These are phyloP conservation scores for Casuarina equisetifolia DNA, from an alignment of 306 rosid genomes.

Conservation along the genomic window DNA sequence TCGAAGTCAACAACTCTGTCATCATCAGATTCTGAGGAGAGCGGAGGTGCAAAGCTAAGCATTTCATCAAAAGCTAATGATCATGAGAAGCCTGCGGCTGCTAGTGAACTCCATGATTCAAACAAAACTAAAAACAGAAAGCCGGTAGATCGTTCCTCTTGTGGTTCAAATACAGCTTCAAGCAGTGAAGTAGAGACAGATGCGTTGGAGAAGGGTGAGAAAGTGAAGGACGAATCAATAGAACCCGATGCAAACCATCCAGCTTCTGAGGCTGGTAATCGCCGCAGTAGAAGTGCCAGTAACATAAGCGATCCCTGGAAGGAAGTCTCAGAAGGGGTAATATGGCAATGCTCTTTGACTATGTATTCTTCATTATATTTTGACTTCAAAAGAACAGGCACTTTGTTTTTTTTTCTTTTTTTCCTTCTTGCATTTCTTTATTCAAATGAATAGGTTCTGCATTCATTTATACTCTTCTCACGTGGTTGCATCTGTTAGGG, in stretches of 20 bases:
- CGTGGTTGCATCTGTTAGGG: conserved; percentile 52
- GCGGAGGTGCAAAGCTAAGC: conserved; percentile 55
- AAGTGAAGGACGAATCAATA: conserved; percentile 53
- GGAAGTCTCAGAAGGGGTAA: conserved; percentile 93
- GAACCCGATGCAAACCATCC: conserved; percentile 53
- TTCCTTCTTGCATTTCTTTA: neutral
- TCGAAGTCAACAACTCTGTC: conserved; percentile 50
- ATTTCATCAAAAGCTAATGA: conserved; percentile 43
- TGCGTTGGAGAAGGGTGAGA: conserved; percentile 65
- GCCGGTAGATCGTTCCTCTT: conserved; percentile 90
- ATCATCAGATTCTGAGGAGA: conserved; percentile 59
- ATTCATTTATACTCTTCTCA: conserved; percentile 35
- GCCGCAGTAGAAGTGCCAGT: conserved; percentile 55
- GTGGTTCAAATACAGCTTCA: conserved; percentile 92
- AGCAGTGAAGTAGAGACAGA: conserved; percentile 88
- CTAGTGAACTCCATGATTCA: conserved; percentile 59
- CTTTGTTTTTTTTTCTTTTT: neutral
- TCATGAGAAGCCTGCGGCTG: conserved; percentile 43
- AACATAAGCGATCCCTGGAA: conserved; percentile 77
- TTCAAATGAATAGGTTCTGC: neutral
- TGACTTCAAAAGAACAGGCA: neutral
- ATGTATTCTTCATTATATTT: conserved; percentile 12
- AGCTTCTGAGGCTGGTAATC: conserved; percentile 52
- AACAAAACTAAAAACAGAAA: conserved; percentile 46
- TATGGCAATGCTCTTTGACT: conserved; percentile 4